These are phyloP conservation scores for Xylaria flabelliformis DNA, from an alignment of 495 filamentous ascomycete genomes.

Conservation along the genomic window DNA sequence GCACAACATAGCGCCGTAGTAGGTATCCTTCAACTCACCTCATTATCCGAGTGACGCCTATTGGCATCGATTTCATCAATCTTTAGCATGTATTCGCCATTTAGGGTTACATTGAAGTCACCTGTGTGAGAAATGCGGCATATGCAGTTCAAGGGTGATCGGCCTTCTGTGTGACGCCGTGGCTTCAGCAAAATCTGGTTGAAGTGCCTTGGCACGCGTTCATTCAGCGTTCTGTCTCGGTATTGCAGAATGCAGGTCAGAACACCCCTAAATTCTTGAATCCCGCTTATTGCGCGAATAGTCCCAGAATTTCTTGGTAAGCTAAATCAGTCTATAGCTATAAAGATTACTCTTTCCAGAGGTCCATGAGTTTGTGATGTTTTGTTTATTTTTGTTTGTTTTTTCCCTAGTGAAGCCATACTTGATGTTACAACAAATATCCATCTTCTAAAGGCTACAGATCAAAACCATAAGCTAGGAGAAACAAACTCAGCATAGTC, in stretches of 20 bases:
- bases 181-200: not conserved
- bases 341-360: not conserved
- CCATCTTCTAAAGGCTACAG: not conserved
- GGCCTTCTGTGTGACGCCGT: constrained; percentile 1
- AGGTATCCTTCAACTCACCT: not conserved
- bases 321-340: not conserved
- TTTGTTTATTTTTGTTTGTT: too few species aligned
- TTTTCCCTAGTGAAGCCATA: not conserved
- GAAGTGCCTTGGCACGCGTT: not conserved
- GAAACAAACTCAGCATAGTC: too few species aligned
- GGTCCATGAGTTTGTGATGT: too few species aligned
- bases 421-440: not conserved
- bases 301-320: not conserved
- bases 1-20: not conserved
- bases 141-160: not conserved
- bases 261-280: not conserved
- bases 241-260: not conserved
- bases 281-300: not conserved
- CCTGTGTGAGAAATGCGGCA: not conserved
- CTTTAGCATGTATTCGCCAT: not conserved
- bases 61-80: not conserved
- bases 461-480: not conserved
- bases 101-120: not conserved
- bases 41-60: not conserved
- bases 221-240: not conserved